Conservation (phyloP, 2,329 filamentous ascomycete genomes). For the Aspergillus fumigatiaffinis region DNA sequence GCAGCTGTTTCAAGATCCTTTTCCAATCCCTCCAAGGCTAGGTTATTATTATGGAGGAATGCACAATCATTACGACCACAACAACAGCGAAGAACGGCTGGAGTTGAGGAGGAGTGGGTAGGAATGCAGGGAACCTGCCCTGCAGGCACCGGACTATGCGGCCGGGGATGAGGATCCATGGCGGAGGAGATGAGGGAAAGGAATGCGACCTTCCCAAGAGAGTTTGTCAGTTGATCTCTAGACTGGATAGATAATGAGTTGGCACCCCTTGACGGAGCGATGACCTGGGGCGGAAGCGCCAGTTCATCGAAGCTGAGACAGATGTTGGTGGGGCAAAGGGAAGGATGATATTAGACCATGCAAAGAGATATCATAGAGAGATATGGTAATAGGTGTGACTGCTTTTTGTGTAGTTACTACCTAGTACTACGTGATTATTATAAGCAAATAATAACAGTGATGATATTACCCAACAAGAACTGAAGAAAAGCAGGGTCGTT, state of each 20-base stretch:
- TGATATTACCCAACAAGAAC: neutral
- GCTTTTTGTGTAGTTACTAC: neutral
- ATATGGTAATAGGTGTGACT: neutral
- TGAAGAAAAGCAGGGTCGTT: neutral
- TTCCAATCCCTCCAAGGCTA: slow-evolving; percentile 74
- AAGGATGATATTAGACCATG: neutral
- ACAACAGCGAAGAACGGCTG: slow-evolving; percentile 60
- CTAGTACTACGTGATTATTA: neutral
- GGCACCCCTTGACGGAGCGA: slow-evolving; percentile 26
- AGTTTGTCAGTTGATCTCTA: neutral
- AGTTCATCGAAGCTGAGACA: slow-evolving; percentile 15
- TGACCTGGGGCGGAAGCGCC: slow-evolving; percentile 12
- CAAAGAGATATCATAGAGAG: neutral
- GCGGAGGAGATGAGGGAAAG: slow-evolving; percentile 2
- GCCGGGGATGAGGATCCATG: slow-evolving; percentile 24
- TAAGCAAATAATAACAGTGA: neutral
- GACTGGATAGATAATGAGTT: slow-evolving; percentile 10
- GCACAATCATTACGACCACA: slow-evolving; percentile 78
- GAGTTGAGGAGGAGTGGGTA: slow-evolving; percentile 24
- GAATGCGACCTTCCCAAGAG: slow-evolving; percentile 10
- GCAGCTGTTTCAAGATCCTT: slow-evolving; percentile 84
- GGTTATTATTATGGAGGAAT: slow-evolving; percentile 75
- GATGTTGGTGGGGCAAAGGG: neutral
- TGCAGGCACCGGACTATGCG: slow-evolving; percentile 21
- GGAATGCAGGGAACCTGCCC: slow-evolving; percentile 28